Percentiles rank a stretch among this genome's conserved stretches.
Conservation (phyloP, 1,284 basidiomycete genomes). For the Bjerkandera adusta region DNA sequence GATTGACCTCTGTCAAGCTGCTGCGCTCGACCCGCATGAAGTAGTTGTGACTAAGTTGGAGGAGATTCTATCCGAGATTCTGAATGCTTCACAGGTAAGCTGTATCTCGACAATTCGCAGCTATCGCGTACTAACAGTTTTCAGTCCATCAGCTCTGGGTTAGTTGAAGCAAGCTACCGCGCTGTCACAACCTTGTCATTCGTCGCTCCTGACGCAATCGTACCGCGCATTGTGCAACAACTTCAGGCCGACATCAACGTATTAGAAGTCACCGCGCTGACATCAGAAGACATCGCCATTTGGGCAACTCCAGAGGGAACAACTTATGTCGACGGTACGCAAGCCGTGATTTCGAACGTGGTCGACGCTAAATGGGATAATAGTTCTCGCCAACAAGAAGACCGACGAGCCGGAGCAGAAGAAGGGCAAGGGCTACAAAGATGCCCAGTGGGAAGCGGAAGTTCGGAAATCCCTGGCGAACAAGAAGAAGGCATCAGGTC, state of each 20-base stretch:
- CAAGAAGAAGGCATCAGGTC: conserved; percentile 59
- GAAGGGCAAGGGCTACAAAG: conserved; percentile 85
- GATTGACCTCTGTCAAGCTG: conserved; percentile 80
- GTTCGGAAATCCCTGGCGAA: conserved; percentile 80
- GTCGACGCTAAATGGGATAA: conserved; percentile 7
- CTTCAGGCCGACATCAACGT: conserved; percentile 64
- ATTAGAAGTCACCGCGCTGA: conserved; percentile 56
- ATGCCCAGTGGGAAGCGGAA: conserved; percentile 92
- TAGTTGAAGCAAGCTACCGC: conserved; percentile 68
- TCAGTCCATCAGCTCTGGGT: conserved; percentile 26
- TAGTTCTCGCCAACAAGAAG: conserved; percentile 68
- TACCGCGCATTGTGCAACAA: conserved; percentile 71
- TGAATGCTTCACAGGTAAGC: conserved; percentile 47
- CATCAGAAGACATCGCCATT: conserved; percentile 74
- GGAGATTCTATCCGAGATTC: conserved; percentile 46
- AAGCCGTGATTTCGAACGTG: not conserved
- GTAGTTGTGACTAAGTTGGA: conserved; percentile 53
- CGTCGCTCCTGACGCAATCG: conserved; percentile 65
- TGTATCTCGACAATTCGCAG: not conserved
- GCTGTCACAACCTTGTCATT: conserved; percentile 79
- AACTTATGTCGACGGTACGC: conserved; percentile 75
- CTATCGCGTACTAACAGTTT: conserved; percentile 2
- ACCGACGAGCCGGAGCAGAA: conserved; percentile 44
- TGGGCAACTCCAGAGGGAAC: conserved; percentile 84
- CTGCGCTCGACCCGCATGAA: conserved; percentile 64